Evolutionary conservation across 2,329 filamentous ascomycete species (phyloP).

Genomic region (Aspergillus brasiliensis): DNA sequence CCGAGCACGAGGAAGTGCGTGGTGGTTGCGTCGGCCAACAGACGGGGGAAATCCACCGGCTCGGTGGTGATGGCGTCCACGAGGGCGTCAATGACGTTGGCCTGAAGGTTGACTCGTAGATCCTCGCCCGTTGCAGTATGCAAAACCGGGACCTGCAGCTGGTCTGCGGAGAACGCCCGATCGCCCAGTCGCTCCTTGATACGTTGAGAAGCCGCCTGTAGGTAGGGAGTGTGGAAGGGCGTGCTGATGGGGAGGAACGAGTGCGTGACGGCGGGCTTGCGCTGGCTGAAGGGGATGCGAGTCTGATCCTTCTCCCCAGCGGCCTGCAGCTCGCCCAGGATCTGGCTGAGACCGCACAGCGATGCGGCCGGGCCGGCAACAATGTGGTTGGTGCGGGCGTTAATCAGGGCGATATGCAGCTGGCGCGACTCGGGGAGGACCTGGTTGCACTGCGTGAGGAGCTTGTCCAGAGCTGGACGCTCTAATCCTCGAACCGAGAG

Average conservation of each 20-base stretch:
- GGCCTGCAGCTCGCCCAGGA: neutral
- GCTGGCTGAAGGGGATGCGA: conserved; percentile 33
- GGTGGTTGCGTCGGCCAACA: neutral
- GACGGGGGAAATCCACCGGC: neutral
- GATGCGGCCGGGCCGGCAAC: conserved; percentile 23
- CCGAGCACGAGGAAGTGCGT: neutral
- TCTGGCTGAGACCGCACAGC: conserved; percentile 13
- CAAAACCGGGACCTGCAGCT: neutral
- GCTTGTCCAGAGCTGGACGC: neutral
- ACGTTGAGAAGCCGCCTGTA: neutral
- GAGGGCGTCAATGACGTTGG: neutral
- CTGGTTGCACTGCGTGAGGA: neutral
- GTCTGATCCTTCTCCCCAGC: neutral
- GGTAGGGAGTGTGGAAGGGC: conserved; percentile 36
- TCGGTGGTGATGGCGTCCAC: neutral
- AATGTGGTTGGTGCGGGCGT: conserved; percentile 12
- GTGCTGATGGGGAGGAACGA: conserved; percentile 43
- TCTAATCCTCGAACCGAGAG: neutral
- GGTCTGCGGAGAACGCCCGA: neutral
- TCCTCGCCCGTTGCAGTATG: neutral
- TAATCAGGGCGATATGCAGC: neutral
- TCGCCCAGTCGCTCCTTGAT: neutral
- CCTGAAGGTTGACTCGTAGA: neutral
- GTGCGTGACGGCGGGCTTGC: conserved; percentile 29
- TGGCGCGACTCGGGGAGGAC: neutral